phyloP scores from a whole-genome alignment of 805 yeast species.

The Candida boleticola region DNA sequence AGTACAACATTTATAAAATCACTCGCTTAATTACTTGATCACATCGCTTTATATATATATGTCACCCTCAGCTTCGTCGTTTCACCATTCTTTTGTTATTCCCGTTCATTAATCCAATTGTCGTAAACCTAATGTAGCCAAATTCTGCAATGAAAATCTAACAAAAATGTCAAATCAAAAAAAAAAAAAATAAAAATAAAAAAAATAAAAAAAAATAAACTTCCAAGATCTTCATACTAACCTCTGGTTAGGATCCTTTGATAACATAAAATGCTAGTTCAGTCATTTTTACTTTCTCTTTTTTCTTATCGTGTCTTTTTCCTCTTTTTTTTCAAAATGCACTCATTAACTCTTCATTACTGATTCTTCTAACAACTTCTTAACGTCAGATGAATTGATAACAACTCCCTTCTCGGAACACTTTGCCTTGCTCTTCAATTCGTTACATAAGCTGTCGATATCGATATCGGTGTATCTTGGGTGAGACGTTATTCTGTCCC shows the following conservation, averaged over 20 bases:
- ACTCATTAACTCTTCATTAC: no score
- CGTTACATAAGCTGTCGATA: slow-evolving; percentile 89
- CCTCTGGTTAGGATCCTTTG: no score
- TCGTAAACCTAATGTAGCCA: no score
- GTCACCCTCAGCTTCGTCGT: no score
- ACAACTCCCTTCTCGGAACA: slow-evolving; percentile 94
- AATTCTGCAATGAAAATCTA: no score
- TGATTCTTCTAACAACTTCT: slow-evolving; percentile 42
- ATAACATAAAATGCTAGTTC: no score
- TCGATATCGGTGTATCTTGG: slow-evolving; percentile 92
- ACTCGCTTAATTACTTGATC: no score
- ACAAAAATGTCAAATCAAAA: no score
- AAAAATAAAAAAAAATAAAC: background rate
- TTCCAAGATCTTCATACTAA: background rate
- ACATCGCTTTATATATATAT: no score
- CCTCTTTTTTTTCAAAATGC: background rate
- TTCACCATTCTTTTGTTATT: no score
- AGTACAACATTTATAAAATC: no score
- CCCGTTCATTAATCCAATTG: no score
- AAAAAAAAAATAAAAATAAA: background rate
- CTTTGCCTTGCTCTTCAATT: slow-evolving; percentile 87
- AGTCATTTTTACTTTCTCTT: background rate
- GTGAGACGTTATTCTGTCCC: slow-evolving; percentile 95
- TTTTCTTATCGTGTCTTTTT: background rate
- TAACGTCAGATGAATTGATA: slow-evolving; percentile 76